These are phyloP conservation scores for Metarhizium robertsii DNA, from an alignment of 2,329 filamentous ascomycete species.

Conservation along the genomic window DNA sequence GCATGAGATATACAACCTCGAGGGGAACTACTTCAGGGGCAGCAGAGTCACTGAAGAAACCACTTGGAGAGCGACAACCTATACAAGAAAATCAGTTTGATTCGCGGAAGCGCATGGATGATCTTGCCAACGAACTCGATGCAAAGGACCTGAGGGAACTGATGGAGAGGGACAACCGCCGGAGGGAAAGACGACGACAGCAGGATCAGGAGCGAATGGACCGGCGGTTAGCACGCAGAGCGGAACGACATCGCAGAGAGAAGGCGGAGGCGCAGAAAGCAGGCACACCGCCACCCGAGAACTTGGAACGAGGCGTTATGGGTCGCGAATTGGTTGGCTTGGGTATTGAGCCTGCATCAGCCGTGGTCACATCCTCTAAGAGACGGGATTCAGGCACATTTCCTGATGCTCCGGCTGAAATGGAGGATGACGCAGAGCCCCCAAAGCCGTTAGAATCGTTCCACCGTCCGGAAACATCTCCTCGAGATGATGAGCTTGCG, in stretches of 20 bases:
- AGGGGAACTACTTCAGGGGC: conserved; percentile 36
- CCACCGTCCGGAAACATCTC: conserved; percentile 19
- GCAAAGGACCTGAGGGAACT: conserved; percentile 77
- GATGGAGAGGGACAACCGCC: conserved; percentile 79
- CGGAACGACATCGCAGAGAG: conserved; percentile 56
- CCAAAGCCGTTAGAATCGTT: conserved; percentile 19
- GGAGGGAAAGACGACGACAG: conserved; percentile 64
- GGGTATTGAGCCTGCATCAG: conserved; percentile 46
- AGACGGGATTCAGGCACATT: conserved; percentile 22
- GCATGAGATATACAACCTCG: conserved; percentile 46
- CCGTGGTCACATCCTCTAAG: conserved; percentile 46
- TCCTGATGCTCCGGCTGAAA: conserved; percentile 15
- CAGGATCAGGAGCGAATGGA: conserved; percentile 60
- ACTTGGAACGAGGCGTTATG: conserved; percentile 51
- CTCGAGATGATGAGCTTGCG: conserved; percentile 4
- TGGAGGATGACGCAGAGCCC: conserved; percentile 8
- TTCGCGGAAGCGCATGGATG: conserved; percentile 53
- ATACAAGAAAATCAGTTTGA: conserved; percentile 53
- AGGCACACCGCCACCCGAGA: conserved; percentile 42
- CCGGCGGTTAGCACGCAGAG: conserved; percentile 53
- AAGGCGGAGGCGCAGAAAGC: conserved; percentile 43
- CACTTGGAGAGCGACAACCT: conserved; percentile 38
- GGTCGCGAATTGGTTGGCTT: conserved; percentile 48
- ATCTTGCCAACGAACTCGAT: conserved; percentile 77
- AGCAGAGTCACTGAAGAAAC: conserved; percentile 41